These are phyloP conservation scores for Arachis hypogaea DNA, from an alignment of 306 rosid genomes.

Conservation along the genomic window DNA sequence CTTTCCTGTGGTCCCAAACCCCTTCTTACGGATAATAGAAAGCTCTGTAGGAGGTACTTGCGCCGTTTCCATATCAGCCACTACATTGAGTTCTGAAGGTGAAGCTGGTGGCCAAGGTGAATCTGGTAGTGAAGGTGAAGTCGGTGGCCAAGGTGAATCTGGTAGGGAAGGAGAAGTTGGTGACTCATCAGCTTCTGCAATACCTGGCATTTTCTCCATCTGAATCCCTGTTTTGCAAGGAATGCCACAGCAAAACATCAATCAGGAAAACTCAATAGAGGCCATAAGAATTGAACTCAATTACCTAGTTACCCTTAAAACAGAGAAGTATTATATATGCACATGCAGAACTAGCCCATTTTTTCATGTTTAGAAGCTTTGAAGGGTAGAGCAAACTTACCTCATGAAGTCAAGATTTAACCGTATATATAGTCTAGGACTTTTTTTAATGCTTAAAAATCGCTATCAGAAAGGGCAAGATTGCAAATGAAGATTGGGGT, in stretches of 20 bases:
- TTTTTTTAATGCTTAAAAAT: no score
- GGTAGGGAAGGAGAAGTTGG: conserved; percentile 47
- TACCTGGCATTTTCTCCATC: conserved; percentile 45
- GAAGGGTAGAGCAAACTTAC: no score
- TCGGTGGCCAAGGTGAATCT: neutral
- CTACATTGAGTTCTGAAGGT: conserved; percentile 41
- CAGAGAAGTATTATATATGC: neutral
- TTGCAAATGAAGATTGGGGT: no score
- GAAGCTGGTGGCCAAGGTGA: conserved; percentile 25
- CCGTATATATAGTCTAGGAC: no score
- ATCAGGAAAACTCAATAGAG: neutral
- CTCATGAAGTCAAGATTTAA: no score
- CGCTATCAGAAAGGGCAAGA: no score
- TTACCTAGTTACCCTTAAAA: conserved; percentile 1
- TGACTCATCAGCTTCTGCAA: conserved; percentile 43
- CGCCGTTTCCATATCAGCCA: conserved; percentile 42
- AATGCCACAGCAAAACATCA: conserved; percentile 29
- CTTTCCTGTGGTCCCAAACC: conserved; percentile 64
- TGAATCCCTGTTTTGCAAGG: conserved; percentile 9
- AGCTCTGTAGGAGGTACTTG: conserved; percentile 40
- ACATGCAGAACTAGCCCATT: no score
- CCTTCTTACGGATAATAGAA: conserved; percentile 61
- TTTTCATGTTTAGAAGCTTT: no score
- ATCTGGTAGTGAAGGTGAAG: conserved; percentile 45
- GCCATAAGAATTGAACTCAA: neutral